Evolutionary conservation across 2,329 filamentous ascomycete species (phyloP), one percentile per base, ranked within the genome.

Genomic region (Beauveria rudraprayagi): DNA sequence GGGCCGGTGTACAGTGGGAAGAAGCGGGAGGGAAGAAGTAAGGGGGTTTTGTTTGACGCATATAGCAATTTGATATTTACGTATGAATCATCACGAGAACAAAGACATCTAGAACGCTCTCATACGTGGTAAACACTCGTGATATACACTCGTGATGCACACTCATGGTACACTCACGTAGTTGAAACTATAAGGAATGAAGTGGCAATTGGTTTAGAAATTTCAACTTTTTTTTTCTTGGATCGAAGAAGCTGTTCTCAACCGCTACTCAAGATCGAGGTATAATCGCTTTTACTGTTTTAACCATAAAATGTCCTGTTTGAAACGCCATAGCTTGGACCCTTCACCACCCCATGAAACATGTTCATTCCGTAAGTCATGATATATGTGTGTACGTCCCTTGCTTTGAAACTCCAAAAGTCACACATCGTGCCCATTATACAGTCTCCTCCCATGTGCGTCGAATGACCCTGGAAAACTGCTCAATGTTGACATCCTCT

Each of bases 1-100:
- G 94, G 93, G 86, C 84, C n/a, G 94, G 93, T 7, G 94, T 97
- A 65, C 94, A 99, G 75, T 99, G 93, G 94, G 94, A 99, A 75
- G 92, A 97, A 74, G 69, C 85, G 64, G 71, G 71, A 37, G 78
- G 76, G 69, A 64, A 66, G 28, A 71, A 74, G 56, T 72, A 65
- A 66, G 63, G 26, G 26, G 3, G 28, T 14, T 48, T 22, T 24
- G 22, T 53, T 30, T 37, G 50, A 14, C 26, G 30, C 51, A 60
- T 40, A 61, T 52, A 61, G 14, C 34, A 58, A 69, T 64, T 46
- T 63, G 66, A 51, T 50, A 43, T 50, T 40, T 19, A 40, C 67
- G 69, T 64, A 69, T 71, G 65, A 70, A 66, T 65, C 51, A 40
- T 61, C 14, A 54, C 22, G 19, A 60, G 9, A 10, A 17, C 7